phyloP scores from a whole-genome alignment of 257 asterid genomes.

The Nicotiana tomentosiformis region DNA sequence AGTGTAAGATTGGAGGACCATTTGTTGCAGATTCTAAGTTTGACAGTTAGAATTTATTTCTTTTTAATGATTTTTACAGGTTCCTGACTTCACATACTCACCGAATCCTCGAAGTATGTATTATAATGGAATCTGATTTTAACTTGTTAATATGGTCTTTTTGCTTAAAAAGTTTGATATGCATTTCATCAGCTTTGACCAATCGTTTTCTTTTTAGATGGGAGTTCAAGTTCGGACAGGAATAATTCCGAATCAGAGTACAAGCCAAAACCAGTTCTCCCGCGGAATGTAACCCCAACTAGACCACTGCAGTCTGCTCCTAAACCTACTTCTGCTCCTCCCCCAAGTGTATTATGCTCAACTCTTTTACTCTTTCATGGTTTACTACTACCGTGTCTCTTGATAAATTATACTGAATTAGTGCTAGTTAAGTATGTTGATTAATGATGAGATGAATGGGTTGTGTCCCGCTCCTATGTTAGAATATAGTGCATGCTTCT shows the following conservation, averaged over 20 bases:
- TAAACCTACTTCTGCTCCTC: constrained; percentile 61
- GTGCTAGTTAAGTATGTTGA: neutral
- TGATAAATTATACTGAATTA: neutral
- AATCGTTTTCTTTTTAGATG: constrained; percentile 36
- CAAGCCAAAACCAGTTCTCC: constrained; percentile 55
- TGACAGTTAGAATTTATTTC: constrained; percentile 17
- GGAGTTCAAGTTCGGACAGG: constrained; percentile 72
- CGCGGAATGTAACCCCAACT: constrained; percentile 53
- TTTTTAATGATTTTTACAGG: constrained; percentile 33
- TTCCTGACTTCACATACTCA: constrained; percentile 68
- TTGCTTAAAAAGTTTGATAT: neutral
- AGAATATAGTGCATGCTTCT: neutral
- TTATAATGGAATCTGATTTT: constrained; percentile 18
- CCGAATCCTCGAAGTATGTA: constrained; percentile 79
- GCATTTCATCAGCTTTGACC: neutral
- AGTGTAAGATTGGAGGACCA: neutral
- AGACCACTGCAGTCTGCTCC: constrained; percentile 64
- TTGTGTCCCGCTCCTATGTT: neutral
- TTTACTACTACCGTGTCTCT: neutral
- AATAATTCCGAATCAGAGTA: constrained; percentile 48
- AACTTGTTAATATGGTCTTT: neutral
- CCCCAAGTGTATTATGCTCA: constrained; percentile 47
- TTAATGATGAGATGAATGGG: neutral
- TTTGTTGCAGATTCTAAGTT: constrained; percentile 7
- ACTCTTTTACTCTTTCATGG: constrained; percentile 9